Evolutionary conservation across 768 basidiomycete genomes (phyloP).

Genomic region (Pluteus cervinus): DNA sequence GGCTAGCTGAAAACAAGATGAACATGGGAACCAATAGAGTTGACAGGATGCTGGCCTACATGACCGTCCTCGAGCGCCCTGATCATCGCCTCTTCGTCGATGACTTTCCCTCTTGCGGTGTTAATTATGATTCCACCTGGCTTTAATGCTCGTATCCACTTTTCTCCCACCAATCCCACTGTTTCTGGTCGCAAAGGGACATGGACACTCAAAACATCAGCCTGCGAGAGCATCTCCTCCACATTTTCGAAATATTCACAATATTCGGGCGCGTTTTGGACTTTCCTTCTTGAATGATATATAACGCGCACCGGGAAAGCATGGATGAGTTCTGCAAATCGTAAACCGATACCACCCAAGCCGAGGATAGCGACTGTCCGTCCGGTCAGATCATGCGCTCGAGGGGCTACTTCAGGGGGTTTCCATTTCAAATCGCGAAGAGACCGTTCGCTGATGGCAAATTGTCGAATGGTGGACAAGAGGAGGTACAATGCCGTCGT

Average conservation of each 20-base stretch:
- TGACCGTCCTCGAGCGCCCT: constrained; percentile 82
- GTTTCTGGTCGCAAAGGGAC: constrained; percentile 77
- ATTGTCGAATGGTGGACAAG: constrained; percentile 73
- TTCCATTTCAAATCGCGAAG: constrained; percentile 61
- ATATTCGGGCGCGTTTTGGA: constrained; percentile 57
- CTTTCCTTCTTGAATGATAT: constrained; percentile 66
- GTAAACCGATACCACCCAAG: constrained; percentile 71
- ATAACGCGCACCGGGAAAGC: constrained; percentile 88
- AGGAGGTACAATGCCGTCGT: constrained; percentile 83
- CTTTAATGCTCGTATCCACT: constrained; percentile 73
- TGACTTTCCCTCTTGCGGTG: constrained; percentile 86
- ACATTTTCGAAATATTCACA: constrained; percentile 66
- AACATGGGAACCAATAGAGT: neutral
- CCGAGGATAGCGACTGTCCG: constrained; percentile 71
- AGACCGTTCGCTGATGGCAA: constrained; percentile 55
- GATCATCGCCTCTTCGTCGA: constrained; percentile 86
- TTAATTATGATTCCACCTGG: constrained; percentile 76
- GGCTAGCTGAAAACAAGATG: constrained; percentile 44
- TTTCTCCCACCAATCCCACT: constrained; percentile 65
- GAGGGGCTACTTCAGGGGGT: constrained; percentile 34
- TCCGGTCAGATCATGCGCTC: constrained; percentile 58
- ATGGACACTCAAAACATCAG: constrained; percentile 85
- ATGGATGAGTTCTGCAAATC: constrained; percentile 63
- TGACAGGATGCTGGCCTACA: constrained; percentile 41
- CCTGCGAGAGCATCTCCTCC: constrained; percentile 58